phyloP scores from a whole-genome alignment of 805 yeast species.

The Lipomyces orientalis region DNA sequence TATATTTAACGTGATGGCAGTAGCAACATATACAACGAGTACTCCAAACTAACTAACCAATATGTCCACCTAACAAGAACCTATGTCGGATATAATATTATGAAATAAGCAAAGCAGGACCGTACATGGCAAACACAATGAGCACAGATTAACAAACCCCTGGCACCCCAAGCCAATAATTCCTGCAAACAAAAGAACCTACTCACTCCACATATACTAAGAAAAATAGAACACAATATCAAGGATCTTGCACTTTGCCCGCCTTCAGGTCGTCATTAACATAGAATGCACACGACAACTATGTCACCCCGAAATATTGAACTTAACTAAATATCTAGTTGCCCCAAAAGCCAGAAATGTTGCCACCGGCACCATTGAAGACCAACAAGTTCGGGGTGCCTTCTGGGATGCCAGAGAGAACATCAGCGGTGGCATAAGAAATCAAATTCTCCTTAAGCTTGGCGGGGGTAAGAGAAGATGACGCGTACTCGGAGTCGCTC shows the following conservation, averaged over 20 bases:
- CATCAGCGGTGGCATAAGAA: slow-evolving; percentile 57
- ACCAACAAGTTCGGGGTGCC: slow-evolving; percentile 64
- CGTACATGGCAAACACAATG: slow-evolving; percentile 1
- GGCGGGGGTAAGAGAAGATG: slow-evolving; percentile 50
- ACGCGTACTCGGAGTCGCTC: slow-evolving; percentile 55
- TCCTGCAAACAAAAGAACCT: background rate
- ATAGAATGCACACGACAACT: background rate
- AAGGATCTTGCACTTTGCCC: background rate
- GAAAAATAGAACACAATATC: background rate
- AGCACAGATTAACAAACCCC: slow-evolving; percentile 5
- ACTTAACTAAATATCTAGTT: background rate
- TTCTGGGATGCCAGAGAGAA: slow-evolving; percentile 53
- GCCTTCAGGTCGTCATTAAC: background rate
- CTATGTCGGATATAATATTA: background rate
- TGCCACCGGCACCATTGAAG: slow-evolving; percentile 63
- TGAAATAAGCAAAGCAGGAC: background rate
- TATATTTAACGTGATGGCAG: slow-evolving; percentile 4
- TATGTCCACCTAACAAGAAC: background rate
- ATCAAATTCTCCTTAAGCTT: slow-evolving; percentile 53
- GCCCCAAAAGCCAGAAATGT: slow-evolving; percentile 58
- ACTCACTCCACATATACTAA: background rate
- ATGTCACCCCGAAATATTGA: background rate
- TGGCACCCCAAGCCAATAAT: background rate
- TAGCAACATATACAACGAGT: slow-evolving; percentile 12
- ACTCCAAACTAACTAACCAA: slow-evolving; percentile 14